Percentiles rank a stretch among this genome's conserved stretches.
These are phyloP conservation scores for Hawksworthiomyces lignivorus DNA, from an alignment of 2,329 filamentous ascomycete species.

Conservation along the genomic window DNA sequence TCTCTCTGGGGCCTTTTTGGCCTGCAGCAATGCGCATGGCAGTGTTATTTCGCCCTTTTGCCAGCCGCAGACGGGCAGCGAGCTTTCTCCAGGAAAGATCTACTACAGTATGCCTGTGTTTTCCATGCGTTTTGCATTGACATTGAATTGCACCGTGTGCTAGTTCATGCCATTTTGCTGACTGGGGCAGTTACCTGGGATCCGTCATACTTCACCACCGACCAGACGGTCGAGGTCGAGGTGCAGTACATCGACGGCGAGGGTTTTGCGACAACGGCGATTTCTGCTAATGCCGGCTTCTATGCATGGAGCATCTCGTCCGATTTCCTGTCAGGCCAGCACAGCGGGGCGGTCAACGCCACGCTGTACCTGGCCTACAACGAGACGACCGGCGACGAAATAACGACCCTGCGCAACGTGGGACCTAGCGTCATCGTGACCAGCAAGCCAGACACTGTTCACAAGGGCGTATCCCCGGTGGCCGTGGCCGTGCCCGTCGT, in stretches of 20 bases:
- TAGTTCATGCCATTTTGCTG: no score
- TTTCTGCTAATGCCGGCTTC: slow-evolving; percentile 23
- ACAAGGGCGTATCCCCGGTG: slow-evolving; percentile 10
- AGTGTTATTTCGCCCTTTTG: slow-evolving; percentile 24
- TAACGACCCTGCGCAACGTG: slow-evolving; percentile 7
- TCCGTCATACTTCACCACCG: slow-evolving; percentile 18
- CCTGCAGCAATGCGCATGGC: slow-evolving; percentile 22
- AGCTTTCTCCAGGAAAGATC: slow-evolving; percentile 21
- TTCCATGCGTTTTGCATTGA: neutral
- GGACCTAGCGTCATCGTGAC: slow-evolving; percentile 23
- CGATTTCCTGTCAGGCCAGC: slow-evolving; percentile 15
- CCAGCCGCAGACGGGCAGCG: slow-evolving; percentile 21
- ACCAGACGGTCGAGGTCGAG: slow-evolving; percentile 16
- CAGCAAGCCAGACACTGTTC: neutral
- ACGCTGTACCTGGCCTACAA: slow-evolving; percentile 18
- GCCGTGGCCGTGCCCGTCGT: slow-evolving; percentile 24
- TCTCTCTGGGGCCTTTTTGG: slow-evolving; percentile 22
- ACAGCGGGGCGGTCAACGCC: slow-evolving; percentile 10
- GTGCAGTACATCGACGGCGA: slow-evolving; percentile 13
- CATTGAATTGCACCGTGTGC: no score
- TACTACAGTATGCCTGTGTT: slow-evolving; percentile 24
- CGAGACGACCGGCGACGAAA: slow-evolving; percentile 13
- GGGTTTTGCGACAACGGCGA: slow-evolving; percentile 11
- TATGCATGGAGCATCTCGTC: slow-evolving; percentile 18
- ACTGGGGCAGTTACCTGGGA: slow-evolving; percentile 26